Conservation (phyloP, 768 basidiomycete genomes). For the Leccinum rimulosum region DNA sequence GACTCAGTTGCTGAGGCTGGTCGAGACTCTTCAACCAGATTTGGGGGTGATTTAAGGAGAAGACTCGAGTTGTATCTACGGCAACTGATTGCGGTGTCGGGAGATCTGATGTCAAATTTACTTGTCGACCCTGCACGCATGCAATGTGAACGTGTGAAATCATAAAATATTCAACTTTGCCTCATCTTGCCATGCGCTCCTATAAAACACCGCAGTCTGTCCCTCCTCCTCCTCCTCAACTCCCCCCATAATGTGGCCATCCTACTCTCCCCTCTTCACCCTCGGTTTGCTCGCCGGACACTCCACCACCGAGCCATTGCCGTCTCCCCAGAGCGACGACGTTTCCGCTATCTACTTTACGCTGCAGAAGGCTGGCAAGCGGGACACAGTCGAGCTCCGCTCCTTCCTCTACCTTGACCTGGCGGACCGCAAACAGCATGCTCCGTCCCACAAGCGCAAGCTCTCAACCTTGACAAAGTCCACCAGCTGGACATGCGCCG, state of each 20-base stretch:
- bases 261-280: constrained; percentile 65
- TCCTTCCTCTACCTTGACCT: constrained; percentile 72
- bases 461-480: constrained; percentile 30
- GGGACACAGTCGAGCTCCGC: constrained; percentile 40
- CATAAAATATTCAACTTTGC: constrained; percentile 21
- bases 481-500: constrained; percentile 29
- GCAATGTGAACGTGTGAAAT: constrained; percentile 15
- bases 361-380: constrained; percentile 35
- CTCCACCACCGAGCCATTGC: not conserved
- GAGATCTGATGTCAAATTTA: constrained; percentile 2
- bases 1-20: not conserved
- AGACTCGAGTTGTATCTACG: constrained; percentile 4
- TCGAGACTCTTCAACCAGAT: not conserved
- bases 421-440: constrained; percentile 47
- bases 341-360: constrained; percentile 49
- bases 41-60: not conserved
- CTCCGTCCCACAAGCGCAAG: constrained; percentile 38
- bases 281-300: constrained; percentile 50
- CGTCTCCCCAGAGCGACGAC: constrained; percentile 10
- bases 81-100: constrained; percentile 19
- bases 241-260: constrained; percentile 12
- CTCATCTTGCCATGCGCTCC: not conserved
- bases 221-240: no score
- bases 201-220: constrained; percentile 14
- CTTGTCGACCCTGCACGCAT: constrained; percentile 10